Evolutionary conservation across 805 yeast genomes (phyloP), one percentile per base, ranked within the genome.

Genomic region (Kodamaea kaohsiungensis): DNA sequence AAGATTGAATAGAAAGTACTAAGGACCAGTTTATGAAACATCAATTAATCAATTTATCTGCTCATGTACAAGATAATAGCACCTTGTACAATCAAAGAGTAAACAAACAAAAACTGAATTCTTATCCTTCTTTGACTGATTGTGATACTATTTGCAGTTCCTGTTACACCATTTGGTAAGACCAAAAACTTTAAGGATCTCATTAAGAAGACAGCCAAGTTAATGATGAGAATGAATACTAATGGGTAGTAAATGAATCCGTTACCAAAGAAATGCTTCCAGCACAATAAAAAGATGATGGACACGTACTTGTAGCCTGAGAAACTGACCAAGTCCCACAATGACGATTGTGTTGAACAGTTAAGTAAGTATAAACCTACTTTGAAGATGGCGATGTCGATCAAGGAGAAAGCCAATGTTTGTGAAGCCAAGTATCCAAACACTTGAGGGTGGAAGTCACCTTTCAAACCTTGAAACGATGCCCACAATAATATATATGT

Each of bases 261-360:
- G 39, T 61, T 59, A 2, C 73, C 71, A 43, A 76, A 73, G 47
- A 79, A 64, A 58, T 77, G 78, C 58, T 83, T 85, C 60, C 82
- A 66, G 43, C 85, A 66, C 61, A 87, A 71, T 51, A 83, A 74
- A n/a, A 81, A 67, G 15, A 86, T 80, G 57, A 88, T 78, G 7
- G 96, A 90, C 40, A 96, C 91, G 66, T 91, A 96, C 69, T 95
- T 95, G 78, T 95, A 96, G 38, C 98, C 98, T 49, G 92, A 86
- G 72, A 90, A 95, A 56, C 96, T 87, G 8, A 89, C 81, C 56
- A 95, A 75, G 68, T 95, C 99, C 80, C 92, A 85, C 40, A 89
- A 68, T 10, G 76, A 68, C 48, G 72, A 65, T 61, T 85, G 88
- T 1, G 88, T 81, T 13, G 82, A 81, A 52, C 90, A 85, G 56